Base-by-base conservation (phyloP, 306 rosid species). In the Cajanus cajan region DNA sequence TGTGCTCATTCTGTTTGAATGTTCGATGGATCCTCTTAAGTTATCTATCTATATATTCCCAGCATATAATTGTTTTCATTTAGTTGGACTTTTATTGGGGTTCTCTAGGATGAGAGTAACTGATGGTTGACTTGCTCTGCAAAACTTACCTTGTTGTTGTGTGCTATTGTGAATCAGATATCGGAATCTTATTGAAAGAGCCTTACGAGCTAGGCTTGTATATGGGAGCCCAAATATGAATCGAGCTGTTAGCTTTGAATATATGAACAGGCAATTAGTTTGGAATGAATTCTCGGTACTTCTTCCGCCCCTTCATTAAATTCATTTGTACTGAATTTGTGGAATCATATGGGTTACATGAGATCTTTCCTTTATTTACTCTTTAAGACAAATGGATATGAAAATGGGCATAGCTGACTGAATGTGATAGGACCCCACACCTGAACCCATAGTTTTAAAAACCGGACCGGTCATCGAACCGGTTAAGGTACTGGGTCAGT, bases 261-360 rank as follows among this genome's bases (percentile, higher is more conserved):
- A 96, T 86, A 96, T 96, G 99, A 96, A 96, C 78, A 89, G 98
- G 73, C 98, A 96, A 76, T 86, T 96, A 87, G 99, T 96, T 81
- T 96, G 99, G 98, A 96, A 96, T 80, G 97, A 96, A 86, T 96
- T 96, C 86, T 96, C 98, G 89, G 96, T 96, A 93, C 62, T 48
- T 78, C 44, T 78, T 36, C 48, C 69, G n/a, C 51, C 50, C 7
- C 44, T 72, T 65, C 33, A 28, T 58, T 63, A 66, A 51, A 44
- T 68, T 70, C 73, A 18, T 77, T 68, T 28, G 62, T 18, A 39
- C 58, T 25, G 14, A 21, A 51, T 74, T 80, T 19, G 52, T 22
- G 48, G 61, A 72, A 65, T 19, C 13, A 21, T 18, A 45, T 59
- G 45, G 31, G 52, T 64, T 57, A 65, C 21, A 54, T 72, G 66